These are phyloP conservation scores for Pelargonium citronellum DNA, from an alignment of 441 rosid genomes.

Conservation along the genomic window DNA sequence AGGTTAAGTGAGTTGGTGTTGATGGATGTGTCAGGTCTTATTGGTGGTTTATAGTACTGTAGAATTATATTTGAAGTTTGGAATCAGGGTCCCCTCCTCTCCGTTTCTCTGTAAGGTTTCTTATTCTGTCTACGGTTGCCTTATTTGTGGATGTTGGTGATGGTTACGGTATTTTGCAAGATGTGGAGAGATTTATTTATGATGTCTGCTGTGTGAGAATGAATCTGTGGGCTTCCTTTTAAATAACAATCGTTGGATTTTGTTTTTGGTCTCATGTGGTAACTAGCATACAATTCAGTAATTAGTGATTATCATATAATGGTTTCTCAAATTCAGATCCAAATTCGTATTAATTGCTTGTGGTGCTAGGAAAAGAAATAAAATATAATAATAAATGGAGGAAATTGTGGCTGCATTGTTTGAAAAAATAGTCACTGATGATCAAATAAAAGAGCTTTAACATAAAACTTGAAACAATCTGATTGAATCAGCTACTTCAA, in stretches of 20 bases:
- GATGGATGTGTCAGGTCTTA: not conserved
- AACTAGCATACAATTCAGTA: not conserved
- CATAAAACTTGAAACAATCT: not conserved
- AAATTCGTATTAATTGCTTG: not conserved
- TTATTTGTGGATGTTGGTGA: not conserved
- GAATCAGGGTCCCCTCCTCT: too few species aligned
- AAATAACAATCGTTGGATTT: not conserved
- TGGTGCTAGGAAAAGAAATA: not conserved
- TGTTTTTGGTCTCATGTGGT: not conserved
- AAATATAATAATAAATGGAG: too few species aligned
- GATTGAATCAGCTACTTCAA: not conserved
- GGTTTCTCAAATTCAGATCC: not conserved
- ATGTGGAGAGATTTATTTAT: not conserved
- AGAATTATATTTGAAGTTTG: too few species aligned
- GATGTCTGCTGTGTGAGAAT: not conserved
- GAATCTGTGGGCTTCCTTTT: not conserved
- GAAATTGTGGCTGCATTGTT: too few species aligned
- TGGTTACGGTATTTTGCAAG: not conserved
- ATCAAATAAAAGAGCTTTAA: too few species aligned
- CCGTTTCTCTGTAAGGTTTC: not conserved
- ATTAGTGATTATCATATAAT: not conserved
- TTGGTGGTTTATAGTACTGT: too few species aligned
- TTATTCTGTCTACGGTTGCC: not conserved
- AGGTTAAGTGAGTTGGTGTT: not conserved
- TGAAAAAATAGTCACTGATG: too few species aligned